These are phyloP conservation scores for Sordaria brevicollis DNA, from an alignment of 495 filamentous ascomycete genomes.

Conservation along the genomic window DNA sequence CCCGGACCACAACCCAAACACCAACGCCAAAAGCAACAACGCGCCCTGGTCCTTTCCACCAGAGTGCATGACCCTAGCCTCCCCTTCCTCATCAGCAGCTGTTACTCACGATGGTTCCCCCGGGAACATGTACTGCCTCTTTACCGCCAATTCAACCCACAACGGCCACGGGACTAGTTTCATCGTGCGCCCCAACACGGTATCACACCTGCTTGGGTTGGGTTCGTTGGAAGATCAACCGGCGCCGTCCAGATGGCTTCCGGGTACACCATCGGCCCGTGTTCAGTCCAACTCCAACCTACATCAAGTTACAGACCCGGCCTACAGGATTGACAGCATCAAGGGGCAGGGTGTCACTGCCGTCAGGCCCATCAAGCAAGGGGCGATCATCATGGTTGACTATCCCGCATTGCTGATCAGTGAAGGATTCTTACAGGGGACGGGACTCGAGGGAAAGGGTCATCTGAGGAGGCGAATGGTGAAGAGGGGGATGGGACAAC, in stretches of 20 bases:
- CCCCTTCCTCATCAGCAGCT: too few relatives aligned
- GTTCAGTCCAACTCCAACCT: too few relatives aligned
- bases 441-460: constrained; percentile 2
- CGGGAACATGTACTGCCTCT: constrained; percentile 21
- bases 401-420: constrained; percentile 24
- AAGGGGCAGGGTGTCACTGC: constrained; percentile 27
- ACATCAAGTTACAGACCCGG: background rate
- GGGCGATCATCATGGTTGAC: constrained; percentile 31
- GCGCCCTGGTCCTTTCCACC: constrained; percentile 10
- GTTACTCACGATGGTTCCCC: too few relatives aligned
- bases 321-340: constrained; percentile 18
- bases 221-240: background rate
- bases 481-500: constrained; percentile 22
- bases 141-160: constrained; percentile 23
- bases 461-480: constrained; percentile 22
- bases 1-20: background rate
- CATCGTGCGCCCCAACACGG: constrained; percentile 14
- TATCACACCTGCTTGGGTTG: background rate
- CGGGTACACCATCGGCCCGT: too few relatives aligned
- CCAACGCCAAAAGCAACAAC: background rate
- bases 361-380: constrained; percentile 19
- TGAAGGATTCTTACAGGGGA: constrained; percentile 19
- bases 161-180: constrained; percentile 21
- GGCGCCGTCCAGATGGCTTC: background rate
- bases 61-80: background rate